Evolutionary conservation across 345 rosid species (phyloP).

Genomic region (Dipteronia dyeriana): DNA sequence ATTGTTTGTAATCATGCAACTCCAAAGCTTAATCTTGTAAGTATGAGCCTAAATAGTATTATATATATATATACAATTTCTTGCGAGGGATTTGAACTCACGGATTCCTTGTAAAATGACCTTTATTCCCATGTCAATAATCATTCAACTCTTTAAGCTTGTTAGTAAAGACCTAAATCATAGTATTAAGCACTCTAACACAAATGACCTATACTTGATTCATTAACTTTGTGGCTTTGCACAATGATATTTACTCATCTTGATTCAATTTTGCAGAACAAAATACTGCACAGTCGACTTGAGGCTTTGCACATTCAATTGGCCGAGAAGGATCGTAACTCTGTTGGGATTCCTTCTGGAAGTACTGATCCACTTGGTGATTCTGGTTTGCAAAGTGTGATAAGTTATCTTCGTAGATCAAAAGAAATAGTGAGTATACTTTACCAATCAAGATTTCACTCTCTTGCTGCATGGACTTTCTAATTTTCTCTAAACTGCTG

Average conservation of each 20-base stretch:
- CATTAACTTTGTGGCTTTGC: not conserved
- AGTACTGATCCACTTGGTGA: conserved; percentile 48
- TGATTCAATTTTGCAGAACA: conserved; percentile 47
- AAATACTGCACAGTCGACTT: conserved; percentile 71
- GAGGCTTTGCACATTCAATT: conserved; percentile 82
- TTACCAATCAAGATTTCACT: not conserved
- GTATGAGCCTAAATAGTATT: not conserved
- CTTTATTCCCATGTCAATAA: not conserved
- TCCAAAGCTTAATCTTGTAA: not conserved
- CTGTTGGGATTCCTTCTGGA: conserved; percentile 51
- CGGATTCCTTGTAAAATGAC: not conserved
- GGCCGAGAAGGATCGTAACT: conserved; percentile 69
- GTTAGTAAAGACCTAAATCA: not conserved
- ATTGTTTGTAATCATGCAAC: not conserved
- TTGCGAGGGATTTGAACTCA: not conserved
- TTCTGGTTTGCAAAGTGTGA: conserved; percentile 78
- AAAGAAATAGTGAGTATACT: conserved; percentile 75
- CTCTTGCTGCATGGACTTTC: conserved; percentile 12
- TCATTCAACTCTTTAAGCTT: not conserved
- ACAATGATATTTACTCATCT: not conserved
- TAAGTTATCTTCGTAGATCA: conserved; percentile 77
- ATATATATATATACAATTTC: not conserved
- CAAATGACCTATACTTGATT: not conserved
- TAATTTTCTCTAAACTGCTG: conserved; percentile 15
- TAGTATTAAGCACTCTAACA: not conserved